phyloP scores from a whole-genome alignment of 306 rosid genomes.

The Aeschynomene evenia region DNA sequence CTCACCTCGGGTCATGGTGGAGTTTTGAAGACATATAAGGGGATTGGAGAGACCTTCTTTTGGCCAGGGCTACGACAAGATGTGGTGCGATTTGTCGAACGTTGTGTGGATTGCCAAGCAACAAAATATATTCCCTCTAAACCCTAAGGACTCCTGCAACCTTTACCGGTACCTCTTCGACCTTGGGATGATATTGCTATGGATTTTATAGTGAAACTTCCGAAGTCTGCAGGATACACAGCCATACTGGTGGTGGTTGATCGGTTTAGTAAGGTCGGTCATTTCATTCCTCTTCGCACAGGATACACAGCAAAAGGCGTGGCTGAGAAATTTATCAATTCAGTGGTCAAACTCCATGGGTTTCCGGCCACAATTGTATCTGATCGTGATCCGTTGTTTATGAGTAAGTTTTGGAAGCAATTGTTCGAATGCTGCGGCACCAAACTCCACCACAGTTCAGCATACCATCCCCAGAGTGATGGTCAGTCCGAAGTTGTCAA shows the following conservation, averaged over 20 bases:
- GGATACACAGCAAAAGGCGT: background rate
- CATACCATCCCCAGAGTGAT: background rate
- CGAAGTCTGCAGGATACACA: background rate
- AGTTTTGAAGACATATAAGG: background rate
- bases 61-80: background rate
- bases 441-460: background rate
- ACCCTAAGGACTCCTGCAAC: background rate
- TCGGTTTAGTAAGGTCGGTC: background rate
- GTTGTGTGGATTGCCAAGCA: background rate
- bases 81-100: background rate
- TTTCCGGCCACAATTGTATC: background rate
- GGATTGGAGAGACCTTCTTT: background rate
- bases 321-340: background rate
- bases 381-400: background rate
- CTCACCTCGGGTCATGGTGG: background rate
- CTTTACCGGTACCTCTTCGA: background rate
- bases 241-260: background rate
- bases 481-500: background rate
- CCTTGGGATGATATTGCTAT: background rate
- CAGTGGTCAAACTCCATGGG: background rate
- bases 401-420: background rate
- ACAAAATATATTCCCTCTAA: background rate
- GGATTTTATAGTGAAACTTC: background rate
- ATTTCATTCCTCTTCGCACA: too few relatives aligned
- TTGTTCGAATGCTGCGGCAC: background rate